Evolutionary conservation across 352 stramenopile genomes (phyloP).

Genomic region (Globisporangium okanoganense): DNA sequence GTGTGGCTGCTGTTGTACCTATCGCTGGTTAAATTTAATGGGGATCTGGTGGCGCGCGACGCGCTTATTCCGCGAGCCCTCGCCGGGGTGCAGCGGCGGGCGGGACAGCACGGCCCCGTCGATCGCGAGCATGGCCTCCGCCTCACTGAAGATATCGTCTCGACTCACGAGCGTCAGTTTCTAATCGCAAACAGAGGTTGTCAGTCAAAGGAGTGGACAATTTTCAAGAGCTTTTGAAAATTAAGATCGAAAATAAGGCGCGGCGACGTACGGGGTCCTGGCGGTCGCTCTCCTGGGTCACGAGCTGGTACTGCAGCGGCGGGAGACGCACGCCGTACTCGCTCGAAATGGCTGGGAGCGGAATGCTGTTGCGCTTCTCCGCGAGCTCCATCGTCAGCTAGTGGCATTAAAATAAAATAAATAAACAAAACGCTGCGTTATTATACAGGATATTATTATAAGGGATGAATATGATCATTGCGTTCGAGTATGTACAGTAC

Average conservation of each 20-base stretch:
- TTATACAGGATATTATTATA: neutral
- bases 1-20: neutral
- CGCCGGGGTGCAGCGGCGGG: constrained; percentile 36
- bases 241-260: neutral
- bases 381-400: constrained; percentile 86
- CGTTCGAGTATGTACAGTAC: constrained; percentile 15
- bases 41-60: constrained; percentile 58
- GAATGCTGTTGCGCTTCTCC: constrained; percentile 78
- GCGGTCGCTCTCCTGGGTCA: constrained; percentile 67
- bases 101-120: constrained; percentile 17
- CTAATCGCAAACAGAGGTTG: constrained; percentile 9
- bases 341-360: constrained; percentile 71
- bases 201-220: neutral
- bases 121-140: constrained; percentile 16
- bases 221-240: neutral
- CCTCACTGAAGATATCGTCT: constrained; percentile 6
- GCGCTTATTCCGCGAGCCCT: constrained; percentile 77
- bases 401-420: neutral
- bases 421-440: neutral
- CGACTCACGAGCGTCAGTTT: constrained; percentile 20
- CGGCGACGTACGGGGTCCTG: constrained; percentile 38
- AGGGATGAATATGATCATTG: neutral
- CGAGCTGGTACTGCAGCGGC: constrained; percentile 60
- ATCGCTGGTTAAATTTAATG: constrained; percentile 48
- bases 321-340: constrained; percentile 82